Evolutionary conservation across 495 filamentous ascomycete species (phyloP), one percentile per base, ranked within the genome.

Genomic region (Choiromyces venosus): DNA sequence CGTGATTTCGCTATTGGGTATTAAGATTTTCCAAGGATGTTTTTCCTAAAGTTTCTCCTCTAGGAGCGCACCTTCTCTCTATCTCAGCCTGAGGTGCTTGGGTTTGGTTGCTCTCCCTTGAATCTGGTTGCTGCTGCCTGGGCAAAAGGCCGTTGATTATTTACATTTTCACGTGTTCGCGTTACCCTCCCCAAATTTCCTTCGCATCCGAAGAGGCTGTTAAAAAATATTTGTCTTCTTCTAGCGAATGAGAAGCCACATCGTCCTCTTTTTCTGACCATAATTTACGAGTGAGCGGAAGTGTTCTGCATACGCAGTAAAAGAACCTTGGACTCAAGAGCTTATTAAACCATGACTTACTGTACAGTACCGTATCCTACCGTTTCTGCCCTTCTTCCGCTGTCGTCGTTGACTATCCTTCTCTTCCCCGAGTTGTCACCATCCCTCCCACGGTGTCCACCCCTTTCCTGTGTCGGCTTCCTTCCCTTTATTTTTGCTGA

Each of bases 231-330:
- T 61, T 61, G 10, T 16, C 52, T n/a, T 25, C 52, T 33, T 14
- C 46, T 12, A 18, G 52, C 52, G 25, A 61, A 61, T 61, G 12
- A 18, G 52, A 33, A 29, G 52, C 52, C 52, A 14, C 52, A 33
- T 33, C 52, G 46, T 69, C 71, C 74, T 73, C 78, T 77, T 74
- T 75, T 21, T 18, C 52, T 33, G 10, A 16, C 25, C 12, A 33
- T 61, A 61, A 61, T 61, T 33, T 61, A 16, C 52, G 52, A 61
- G 52, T 61, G 52, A 61, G 52, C 25, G 25, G 52, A 61, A 61
- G 52, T 61, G 52, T 61, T 61, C 52, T 16, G 52, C 25, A 29
- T 61, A 61, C 25, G 52, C 52, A 61, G 14, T 61, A 10, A 14
- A 61, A 33, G 52, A 33, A 29, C n/a, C 52, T 56, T 25, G 52